Conservation (phyloP, 2,329 filamentous ascomycete genomes). For the Paecilomyces formosus region DNA sequence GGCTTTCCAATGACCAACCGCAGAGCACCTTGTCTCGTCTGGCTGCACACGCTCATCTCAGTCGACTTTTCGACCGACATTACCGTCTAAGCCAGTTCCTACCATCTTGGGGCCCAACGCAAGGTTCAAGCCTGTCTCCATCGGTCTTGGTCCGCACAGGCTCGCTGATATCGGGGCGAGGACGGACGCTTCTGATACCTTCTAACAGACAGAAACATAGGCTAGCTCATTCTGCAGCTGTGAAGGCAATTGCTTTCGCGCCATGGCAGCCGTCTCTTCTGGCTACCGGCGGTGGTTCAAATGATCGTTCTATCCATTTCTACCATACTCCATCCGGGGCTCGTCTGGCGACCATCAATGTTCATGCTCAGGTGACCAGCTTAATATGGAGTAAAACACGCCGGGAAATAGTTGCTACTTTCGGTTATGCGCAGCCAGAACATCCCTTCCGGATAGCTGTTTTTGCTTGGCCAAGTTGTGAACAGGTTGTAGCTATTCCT, state of each 20-base stretch:
- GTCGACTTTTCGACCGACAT: constrained; percentile 15
- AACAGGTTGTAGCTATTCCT: constrained; percentile 74
- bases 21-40: constrained; percentile 15
- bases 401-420: constrained; percentile 84
- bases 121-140: constrained; percentile 9
- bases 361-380: constrained; percentile 86
- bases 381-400: constrained; percentile 82
- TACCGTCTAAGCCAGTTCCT: constrained; percentile 16
- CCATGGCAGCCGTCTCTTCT: constrained; percentile 85
- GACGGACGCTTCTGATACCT: constrained; percentile 43
- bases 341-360: constrained; percentile 80
- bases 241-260: constrained; percentile 95
- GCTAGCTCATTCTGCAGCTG: constrained; percentile 75
- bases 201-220: constrained; percentile 58
- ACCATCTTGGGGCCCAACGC: constrained; percentile 18
- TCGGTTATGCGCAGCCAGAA: constrained; percentile 86
- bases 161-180: constrained; percentile 21
- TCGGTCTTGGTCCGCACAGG: constrained; percentile 18
- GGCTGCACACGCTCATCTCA: constrained; percentile 10
- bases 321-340: constrained; percentile 80
- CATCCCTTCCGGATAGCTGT: constrained; percentile 85
- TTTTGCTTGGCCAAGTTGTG: constrained; percentile 90
- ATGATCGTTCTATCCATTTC: constrained; percentile 94
- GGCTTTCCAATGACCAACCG: not conserved
- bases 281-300: constrained; percentile 86